A percentile compares a stretch with the other conserved stretches of the same genome.
phyloP scores from a whole-genome alignment of 2,329 filamentous ascomycete species.

The Aspergillus fructus region DNA sequence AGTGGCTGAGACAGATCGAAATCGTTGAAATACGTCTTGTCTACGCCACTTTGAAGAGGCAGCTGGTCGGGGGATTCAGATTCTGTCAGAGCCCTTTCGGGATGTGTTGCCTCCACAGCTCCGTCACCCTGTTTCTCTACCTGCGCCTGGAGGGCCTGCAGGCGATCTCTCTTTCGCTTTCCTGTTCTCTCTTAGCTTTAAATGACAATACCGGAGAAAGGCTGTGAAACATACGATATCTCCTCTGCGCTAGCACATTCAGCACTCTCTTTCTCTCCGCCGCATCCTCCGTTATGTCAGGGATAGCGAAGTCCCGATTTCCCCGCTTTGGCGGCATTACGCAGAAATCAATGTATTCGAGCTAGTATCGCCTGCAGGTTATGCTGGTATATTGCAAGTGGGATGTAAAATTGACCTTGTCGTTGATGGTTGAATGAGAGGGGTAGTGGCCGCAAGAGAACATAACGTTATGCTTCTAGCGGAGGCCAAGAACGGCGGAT shows the following conservation, averaged over 20 bases:
- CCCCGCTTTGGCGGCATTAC: slow-evolving; percentile 1
- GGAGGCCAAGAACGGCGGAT: neutral
- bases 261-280: slow-evolving; percentile 55
- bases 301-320: slow-evolving; percentile 3
- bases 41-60: neutral
- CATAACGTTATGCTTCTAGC: slow-evolving; percentile 11
- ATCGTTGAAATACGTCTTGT: neutral
- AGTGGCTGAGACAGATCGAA: neutral
- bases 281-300: slow-evolving; percentile 42
- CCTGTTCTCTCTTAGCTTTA: slow-evolving; percentile 2
- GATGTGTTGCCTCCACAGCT: neutral
- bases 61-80: too few species aligned
- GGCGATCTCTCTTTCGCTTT: slow-evolving; percentile 17
- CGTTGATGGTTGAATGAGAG: neutral
- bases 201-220: neutral
- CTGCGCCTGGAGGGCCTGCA: slow-evolving; percentile 17
- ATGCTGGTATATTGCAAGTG: neutral
- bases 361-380: neutral
- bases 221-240: slow-evolving; percentile 43
- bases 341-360: neutral
- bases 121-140: neutral
- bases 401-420: neutral
- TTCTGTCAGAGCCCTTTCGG: too few species aligned
- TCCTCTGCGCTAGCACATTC: slow-evolving; percentile 55
- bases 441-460: neutral